Conservation (phyloP, 2,329 filamentous ascomycete genomes). For the Fusarium xylarioides region DNA sequence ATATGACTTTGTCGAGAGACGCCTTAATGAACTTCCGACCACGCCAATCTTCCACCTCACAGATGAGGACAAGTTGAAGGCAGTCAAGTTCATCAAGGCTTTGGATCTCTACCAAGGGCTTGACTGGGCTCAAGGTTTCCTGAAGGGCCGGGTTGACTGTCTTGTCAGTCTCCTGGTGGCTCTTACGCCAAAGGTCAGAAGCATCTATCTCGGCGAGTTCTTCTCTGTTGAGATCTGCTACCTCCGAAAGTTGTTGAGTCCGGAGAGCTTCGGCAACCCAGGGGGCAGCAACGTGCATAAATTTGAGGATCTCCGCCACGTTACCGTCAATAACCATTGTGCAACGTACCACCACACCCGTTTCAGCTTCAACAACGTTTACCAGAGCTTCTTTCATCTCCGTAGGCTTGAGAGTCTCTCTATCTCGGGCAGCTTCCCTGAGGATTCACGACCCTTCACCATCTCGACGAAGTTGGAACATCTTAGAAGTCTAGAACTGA, state of each 20-base stretch:
- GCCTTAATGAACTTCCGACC: neutral
- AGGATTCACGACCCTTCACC: neutral
- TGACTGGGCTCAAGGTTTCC: neutral
- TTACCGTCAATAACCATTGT: neutral
- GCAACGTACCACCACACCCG: neutral
- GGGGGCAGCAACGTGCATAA: neutral
- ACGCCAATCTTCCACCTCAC: neutral
- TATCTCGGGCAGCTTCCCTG: neutral
- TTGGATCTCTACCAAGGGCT: neutral
- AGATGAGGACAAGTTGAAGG: neutral
- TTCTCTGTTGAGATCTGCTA: neutral
- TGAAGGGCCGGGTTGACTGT: neutral
- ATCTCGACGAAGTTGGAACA: neutral
- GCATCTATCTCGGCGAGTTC: neutral
- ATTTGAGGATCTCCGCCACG: neutral
- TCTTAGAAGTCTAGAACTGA: rapidly evolving
- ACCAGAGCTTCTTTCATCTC: neutral
- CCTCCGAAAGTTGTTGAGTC: neutral
- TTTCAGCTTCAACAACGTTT: neutral
- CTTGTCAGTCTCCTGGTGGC: neutral
- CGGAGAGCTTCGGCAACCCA: rapidly evolving
- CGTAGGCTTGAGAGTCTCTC: neutral
- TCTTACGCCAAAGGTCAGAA: neutral
- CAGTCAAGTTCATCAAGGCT: neutral
- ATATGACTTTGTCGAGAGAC: neutral